Base-by-base conservation (phyloP, 75 land plant genomes). In the Picea glauca region DNA sequence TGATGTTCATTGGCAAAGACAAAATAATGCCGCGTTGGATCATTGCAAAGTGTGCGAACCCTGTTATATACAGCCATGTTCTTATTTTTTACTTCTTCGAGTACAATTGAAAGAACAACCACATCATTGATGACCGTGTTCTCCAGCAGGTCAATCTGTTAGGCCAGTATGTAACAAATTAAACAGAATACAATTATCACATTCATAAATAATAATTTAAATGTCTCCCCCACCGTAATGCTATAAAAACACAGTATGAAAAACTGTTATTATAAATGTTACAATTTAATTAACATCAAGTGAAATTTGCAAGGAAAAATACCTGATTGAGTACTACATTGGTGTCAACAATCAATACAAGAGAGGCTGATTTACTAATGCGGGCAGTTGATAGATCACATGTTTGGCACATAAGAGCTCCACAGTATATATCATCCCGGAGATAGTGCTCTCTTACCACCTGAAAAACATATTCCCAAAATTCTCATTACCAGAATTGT, bases 271-370 rank as follows among this genome's bases (percentile, higher is more conserved):
- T 21, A 66, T 32, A 23, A 33, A 66, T 2, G 1, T 32, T 66
- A 66, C 1, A 66, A 17, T 15, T 14, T 17, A 26, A 5, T 6
- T 1, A 33, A 33, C 9, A 15, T 66, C 35, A 66, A 66, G 23
- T 40, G 20, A 3, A 70, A 70, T 43, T 40, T n/a, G n/a, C n/a
- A 50, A 26, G 26, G 72, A 20, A 54, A 30, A 13, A 23, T 50
- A 95, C 98, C 93, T 96, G 98, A 78, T 92, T 77, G 15, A 96
- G 94, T 8, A 90, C 93, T 58, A 96, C 98, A 84, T 96, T 96
- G 54, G 99, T 96, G 79, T 96, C 99, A 54, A 96, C 84, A 35
- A 96, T 81, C 57, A 96, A 84, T 50, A 96, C 80, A 7, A 83
- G 70, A 40, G 87, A 57, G 15, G 89, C 88, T 6, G 84, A 33